A percentile compares a stretch with the other conserved stretches of the same genome.
These are phyloP conservation scores for Penicillium dipodomyicola DNA, from an alignment of 495 filamentous ascomycete species.

Conservation along the genomic window DNA sequence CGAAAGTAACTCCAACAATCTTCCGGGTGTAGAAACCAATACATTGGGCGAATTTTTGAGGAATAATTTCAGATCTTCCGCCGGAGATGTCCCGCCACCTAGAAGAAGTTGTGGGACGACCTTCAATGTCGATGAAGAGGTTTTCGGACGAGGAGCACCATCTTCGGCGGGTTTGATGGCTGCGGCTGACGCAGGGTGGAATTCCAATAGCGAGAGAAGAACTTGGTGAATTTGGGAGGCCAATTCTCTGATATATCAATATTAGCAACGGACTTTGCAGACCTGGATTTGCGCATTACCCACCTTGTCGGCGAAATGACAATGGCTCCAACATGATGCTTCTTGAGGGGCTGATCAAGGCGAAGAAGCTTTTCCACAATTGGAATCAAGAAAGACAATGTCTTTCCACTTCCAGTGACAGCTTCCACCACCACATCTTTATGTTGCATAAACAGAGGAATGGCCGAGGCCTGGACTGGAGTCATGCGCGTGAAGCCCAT, in stretches of 20 bases:
- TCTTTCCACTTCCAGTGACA: constrained; percentile 95
- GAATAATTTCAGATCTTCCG: constrained; percentile 81
- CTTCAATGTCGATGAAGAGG: constrained; percentile 49
- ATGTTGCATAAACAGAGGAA: constrained; percentile 87
- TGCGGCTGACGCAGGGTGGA: constrained; percentile 75
- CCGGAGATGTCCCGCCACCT: constrained; percentile 78
- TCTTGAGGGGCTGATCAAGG: constrained; percentile 72
- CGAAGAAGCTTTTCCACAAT: constrained; percentile 81
- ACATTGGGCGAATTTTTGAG: constrained; percentile 78
- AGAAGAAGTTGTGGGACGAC: constrained; percentile 84
- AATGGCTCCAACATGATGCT: constrained; percentile 85
- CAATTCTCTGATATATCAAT: constrained; percentile 60
- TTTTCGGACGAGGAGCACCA: constrained; percentile 53
- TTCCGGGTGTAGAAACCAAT: constrained; percentile 83
- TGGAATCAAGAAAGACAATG: constrained; percentile 85
- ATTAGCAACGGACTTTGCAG: constrained; percentile 13
- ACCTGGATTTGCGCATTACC: constrained; percentile 4
- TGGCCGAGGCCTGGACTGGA: constrained; percentile 89
- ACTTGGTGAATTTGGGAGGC: constrained; percentile 87
- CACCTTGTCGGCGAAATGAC: constrained; percentile 84
- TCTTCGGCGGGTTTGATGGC: constrained; percentile 52
- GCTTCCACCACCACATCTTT: constrained; percentile 98
- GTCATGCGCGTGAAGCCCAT: constrained; percentile 90
- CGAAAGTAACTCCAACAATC: constrained; percentile 81
- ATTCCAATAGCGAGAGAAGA: constrained; percentile 70